A percentile compares a stretch with the other conserved stretches of the same genome.
These are phyloP conservation scores for Colletotrichum zoysiae DNA, from an alignment of 2,329 filamentous ascomycete genomes.

Conservation along the genomic window DNA sequence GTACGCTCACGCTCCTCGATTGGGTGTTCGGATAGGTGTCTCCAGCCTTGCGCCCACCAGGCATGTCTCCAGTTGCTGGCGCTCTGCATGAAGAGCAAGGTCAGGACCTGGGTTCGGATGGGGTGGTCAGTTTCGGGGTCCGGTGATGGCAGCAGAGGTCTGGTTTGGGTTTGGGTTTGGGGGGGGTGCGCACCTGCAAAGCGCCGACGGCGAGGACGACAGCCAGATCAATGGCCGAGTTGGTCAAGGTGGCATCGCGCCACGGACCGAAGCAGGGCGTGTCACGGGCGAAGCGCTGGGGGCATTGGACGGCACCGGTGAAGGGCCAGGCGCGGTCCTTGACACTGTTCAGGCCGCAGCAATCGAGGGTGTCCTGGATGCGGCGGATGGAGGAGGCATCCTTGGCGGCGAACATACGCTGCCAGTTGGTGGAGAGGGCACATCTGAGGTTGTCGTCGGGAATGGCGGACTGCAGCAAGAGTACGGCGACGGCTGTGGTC, in stretches of 20 bases:
- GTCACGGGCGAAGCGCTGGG: constrained; percentile 58
- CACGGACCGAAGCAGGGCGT: constrained; percentile 66
- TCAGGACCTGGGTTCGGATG: constrained; percentile 12
- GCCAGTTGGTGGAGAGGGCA: constrained; percentile 69
- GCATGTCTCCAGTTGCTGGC: constrained; percentile 41
- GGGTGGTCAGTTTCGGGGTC: constrained; percentile 5
- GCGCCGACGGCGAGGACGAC: constrained; percentile 66
- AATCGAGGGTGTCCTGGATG: constrained; percentile 75
- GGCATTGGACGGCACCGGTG: constrained; percentile 54
- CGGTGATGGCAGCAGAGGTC: neutral
- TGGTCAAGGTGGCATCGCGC: constrained; percentile 65
- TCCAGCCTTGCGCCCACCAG: constrained; percentile 42
- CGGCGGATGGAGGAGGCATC: constrained; percentile 63
- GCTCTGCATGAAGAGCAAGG: constrained; percentile 34
- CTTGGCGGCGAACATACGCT: constrained; percentile 63
- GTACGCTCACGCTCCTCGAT: constrained; percentile 35
- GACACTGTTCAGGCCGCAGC: constrained; percentile 73
- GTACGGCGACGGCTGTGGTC: constrained; percentile 59
- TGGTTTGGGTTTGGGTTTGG: too few relatives aligned
- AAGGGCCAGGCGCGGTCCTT: constrained; percentile 75
- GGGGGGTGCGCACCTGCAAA: constrained; percentile 62
- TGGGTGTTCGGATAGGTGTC: constrained; percentile 26
- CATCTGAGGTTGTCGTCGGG: constrained; percentile 60
- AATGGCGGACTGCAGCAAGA: constrained; percentile 53
- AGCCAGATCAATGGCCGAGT: constrained; percentile 66